phyloP scores from a whole-genome alignment of 1,284 basidiomycete species.

The Sutorius eximius region DNA sequence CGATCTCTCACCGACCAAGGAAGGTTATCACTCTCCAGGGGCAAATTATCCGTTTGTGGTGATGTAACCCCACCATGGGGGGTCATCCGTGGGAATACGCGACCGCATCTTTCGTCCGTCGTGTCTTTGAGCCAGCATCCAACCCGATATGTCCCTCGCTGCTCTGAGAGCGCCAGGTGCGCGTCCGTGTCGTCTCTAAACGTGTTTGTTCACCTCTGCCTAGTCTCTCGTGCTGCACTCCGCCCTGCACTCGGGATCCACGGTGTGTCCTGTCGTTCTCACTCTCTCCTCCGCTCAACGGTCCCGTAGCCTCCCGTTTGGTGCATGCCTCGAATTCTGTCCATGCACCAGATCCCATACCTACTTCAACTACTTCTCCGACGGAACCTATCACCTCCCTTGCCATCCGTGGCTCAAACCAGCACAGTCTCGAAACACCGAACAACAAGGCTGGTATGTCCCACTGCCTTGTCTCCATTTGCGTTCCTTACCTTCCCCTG shows the following conservation, averaged over 20 bases:
- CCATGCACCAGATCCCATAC: slow-evolving; percentile 40
- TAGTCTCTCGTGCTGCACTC: slow-evolving; percentile 40
- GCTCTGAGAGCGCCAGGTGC: slow-evolving; percentile 49
- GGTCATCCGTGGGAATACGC: slow-evolving; percentile 13
- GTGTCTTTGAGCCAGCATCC: not conserved
- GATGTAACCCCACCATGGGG: not conserved
- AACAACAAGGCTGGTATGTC: slow-evolving; percentile 84
- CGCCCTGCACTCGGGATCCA: slow-evolving; percentile 46
- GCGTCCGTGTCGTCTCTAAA: not conserved
- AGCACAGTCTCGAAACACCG: slow-evolving; percentile 84
- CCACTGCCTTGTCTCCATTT: not conserved
- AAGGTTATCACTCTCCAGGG: slow-evolving; percentile 1
- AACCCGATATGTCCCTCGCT: slow-evolving; percentile 47
- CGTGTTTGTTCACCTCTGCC: not conserved
- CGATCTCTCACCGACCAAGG: not conserved
- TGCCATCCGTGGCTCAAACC: slow-evolving; percentile 79
- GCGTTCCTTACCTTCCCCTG: not conserved
- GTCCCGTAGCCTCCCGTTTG: slow-evolving; percentile 48
- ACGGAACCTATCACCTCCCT: slow-evolving; percentile 59
- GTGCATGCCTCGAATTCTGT: slow-evolving; percentile 53
- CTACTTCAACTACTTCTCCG: slow-evolving; percentile 46
- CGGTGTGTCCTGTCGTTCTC: slow-evolving; percentile 35
- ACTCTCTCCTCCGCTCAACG: not conserved
- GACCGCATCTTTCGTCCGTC: not conserved
- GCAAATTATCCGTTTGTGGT: not conserved